Evolutionary conservation across 345 rosid species (phyloP).

Genomic region (Sonneratia caseolaris): DNA sequence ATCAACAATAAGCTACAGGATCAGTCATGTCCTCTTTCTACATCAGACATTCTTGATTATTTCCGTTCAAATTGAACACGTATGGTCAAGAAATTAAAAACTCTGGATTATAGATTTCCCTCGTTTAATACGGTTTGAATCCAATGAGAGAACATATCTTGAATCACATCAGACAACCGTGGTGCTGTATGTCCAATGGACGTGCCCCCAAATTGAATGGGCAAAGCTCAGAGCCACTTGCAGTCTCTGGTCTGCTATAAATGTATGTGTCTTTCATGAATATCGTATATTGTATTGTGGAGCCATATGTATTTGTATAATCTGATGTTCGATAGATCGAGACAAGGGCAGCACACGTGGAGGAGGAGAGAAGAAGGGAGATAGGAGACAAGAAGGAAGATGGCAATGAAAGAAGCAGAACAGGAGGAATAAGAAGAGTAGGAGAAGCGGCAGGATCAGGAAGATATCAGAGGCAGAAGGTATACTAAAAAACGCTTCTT

Average conservation of each 20-base stretch:
- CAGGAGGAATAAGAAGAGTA: not conserved
- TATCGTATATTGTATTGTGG: too few relatives aligned
- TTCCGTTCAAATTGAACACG: too few relatives aligned
- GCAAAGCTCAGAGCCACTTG: not conserved
- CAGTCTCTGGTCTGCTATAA: not conserved
- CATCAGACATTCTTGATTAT: too few relatives aligned
- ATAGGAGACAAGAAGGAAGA: not conserved
- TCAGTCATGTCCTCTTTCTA: too few relatives aligned
- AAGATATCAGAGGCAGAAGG: not conserved
- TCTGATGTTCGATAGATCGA: slow-evolving; percentile 1
- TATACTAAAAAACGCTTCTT: not conserved
- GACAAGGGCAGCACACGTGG: slow-evolving; percentile 7
- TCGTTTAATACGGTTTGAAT: too few relatives aligned
- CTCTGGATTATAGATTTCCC: too few relatives aligned
- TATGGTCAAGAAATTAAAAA: too few relatives aligned
- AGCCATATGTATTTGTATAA: slow-evolving; percentile 1
- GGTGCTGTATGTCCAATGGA: not conserved
- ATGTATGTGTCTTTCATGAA: not conserved
- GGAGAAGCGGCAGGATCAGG: not conserved
- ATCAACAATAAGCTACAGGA: too few relatives aligned
- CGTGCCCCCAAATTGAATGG: not conserved
- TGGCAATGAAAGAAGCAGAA: not conserved
- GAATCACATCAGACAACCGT: not conserved
- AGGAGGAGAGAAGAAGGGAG: not conserved
- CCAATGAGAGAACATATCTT: too few relatives aligned